Conservation (phyloP, 345 rosid genomes). For the Schrenkiella parvula region DNA sequence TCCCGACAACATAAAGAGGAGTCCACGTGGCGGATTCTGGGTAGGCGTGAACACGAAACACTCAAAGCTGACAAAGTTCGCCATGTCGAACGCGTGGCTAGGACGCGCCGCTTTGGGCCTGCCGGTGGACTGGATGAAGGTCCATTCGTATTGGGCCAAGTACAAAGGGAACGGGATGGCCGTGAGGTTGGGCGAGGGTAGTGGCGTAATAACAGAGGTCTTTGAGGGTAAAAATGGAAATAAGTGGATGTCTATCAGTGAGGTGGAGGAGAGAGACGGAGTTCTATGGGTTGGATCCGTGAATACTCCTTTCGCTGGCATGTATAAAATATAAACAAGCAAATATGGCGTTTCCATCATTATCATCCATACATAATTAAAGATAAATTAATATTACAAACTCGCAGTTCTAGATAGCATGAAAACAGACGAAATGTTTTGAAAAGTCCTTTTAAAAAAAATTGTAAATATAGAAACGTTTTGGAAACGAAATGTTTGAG, state of each 20-base stretch:
- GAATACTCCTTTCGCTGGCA: conserved; percentile 43
- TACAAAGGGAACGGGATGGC: conserved; percentile 53
- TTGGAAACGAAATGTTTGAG: too few relatives aligned
- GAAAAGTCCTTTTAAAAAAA: too few relatives aligned
- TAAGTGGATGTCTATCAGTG: conserved; percentile 50
- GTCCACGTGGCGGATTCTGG: conserved; percentile 66
- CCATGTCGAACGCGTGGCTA: conserved; percentile 42
- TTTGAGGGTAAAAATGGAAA: conserved; percentile 35
- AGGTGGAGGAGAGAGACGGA: conserved; percentile 52
- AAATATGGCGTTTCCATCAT: not conserved
- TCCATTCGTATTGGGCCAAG: conserved; percentile 34
- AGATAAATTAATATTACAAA: too few relatives aligned
- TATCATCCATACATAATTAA: not conserved
- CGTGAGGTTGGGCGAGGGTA: conserved; percentile 57
- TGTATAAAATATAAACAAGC: conserved; percentile 15
- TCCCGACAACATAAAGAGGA: conserved; percentile 66
- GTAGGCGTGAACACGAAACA: conserved; percentile 54
- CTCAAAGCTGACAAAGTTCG: conserved; percentile 29
- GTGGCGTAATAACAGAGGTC: conserved; percentile 46
- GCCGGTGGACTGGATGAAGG: conserved; percentile 41
- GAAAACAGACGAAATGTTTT: too few relatives aligned
- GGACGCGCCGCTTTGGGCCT: conserved; percentile 44
- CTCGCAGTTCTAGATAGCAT: too few relatives aligned
- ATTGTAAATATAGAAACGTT: too few relatives aligned
- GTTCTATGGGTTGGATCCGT: conserved; percentile 70